A percentile compares a stretch with the other conserved stretches of the same genome.
Evolutionary conservation across 1,284 basidiomycete genomes (phyloP).

Genomic region (Ceratobasidium sp.): DNA sequence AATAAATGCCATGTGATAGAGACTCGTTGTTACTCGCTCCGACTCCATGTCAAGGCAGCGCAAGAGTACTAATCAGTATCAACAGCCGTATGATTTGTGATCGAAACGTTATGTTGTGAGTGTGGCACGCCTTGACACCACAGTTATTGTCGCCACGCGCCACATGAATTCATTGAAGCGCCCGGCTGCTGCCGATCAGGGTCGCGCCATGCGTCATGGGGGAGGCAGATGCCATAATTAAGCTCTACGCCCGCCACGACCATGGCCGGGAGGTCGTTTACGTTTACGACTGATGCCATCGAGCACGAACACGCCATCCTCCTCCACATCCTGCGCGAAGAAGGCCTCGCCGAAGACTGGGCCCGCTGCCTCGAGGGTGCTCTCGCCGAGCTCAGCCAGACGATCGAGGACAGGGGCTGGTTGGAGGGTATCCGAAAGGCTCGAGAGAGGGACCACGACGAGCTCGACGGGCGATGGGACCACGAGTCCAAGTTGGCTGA

Average conservation of each 20-base stretch:
- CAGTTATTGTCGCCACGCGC: neutral
- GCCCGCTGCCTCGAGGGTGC: constrained; percentile 26
- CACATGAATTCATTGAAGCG: neutral
- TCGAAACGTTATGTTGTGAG: too few relatives aligned
- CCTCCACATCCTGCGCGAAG: constrained; percentile 23
- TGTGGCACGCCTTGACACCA: neutral
- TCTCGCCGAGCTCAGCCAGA: constrained; percentile 22
- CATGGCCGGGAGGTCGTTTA: constrained; percentile 2
- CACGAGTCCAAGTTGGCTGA: constrained; percentile 23
- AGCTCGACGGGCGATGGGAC: constrained; percentile 3
- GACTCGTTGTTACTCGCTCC: too few relatives aligned
- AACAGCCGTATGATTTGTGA: too few relatives aligned
- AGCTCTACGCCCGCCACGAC: constrained; percentile 9
- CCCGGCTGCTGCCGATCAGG: neutral
- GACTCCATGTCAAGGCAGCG: too few relatives aligned
- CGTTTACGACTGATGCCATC: constrained; percentile 27
- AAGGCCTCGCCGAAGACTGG: constrained; percentile 25
- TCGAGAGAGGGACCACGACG: neutral
- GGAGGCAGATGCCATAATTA: neutral
- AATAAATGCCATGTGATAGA: too few relatives aligned
- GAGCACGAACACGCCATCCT: constrained; percentile 25
- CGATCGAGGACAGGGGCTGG: constrained; percentile 28
- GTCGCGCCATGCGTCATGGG: constrained; percentile 10
- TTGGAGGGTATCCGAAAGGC: constrained; percentile 21
- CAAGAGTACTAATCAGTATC: too few relatives aligned